Conservation (phyloP, 1,284 basidiomycete species). For the Lignosus rhinocerotis region DNA sequence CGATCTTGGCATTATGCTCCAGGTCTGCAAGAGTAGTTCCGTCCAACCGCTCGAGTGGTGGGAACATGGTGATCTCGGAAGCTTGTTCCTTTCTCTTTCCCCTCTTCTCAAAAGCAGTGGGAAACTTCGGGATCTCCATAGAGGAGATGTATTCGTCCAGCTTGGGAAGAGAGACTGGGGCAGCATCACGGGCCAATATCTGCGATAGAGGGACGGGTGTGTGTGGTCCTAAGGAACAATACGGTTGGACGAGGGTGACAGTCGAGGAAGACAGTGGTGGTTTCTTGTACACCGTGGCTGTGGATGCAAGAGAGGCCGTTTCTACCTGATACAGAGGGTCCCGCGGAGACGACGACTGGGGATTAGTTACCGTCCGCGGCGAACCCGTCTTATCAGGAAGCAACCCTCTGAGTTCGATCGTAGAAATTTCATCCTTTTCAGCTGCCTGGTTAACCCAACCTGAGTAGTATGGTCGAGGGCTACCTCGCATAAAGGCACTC, state of each 20-base stretch:
- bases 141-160: slow-evolving; percentile 58
- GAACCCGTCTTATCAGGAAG: slow-evolving; percentile 6
- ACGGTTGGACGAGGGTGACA: slow-evolving; percentile 13
- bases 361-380: not conserved
- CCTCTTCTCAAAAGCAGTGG: slow-evolving; percentile 28
- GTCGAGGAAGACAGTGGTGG: slow-evolving; percentile 9
- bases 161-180: slow-evolving; percentile 56
- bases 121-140: slow-evolving; percentile 44
- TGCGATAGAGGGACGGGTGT: slow-evolving; percentile 54
- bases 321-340: not conserved
- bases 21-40: slow-evolving; percentile 57
- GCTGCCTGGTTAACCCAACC: slow-evolving; percentile 1
- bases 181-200: slow-evolving; percentile 56
- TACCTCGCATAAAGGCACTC: not conserved
- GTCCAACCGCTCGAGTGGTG: slow-evolving; percentile 58
- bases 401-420: slow-evolving; percentile 13
- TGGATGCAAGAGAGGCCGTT: not conserved
- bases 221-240: slow-evolving; percentile 32
- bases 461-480: not conserved
- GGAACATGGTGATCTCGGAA: slow-evolving; percentile 46
- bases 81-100: slow-evolving; percentile 21
- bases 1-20: slow-evolving; percentile 49
- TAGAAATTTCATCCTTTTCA: not conserved
- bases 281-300: not conserved
- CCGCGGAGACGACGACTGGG: not conserved